phyloP scores from a whole-genome alignment of 495 filamentous ascomycete species.

The Talaromyces borbonicus region DNA sequence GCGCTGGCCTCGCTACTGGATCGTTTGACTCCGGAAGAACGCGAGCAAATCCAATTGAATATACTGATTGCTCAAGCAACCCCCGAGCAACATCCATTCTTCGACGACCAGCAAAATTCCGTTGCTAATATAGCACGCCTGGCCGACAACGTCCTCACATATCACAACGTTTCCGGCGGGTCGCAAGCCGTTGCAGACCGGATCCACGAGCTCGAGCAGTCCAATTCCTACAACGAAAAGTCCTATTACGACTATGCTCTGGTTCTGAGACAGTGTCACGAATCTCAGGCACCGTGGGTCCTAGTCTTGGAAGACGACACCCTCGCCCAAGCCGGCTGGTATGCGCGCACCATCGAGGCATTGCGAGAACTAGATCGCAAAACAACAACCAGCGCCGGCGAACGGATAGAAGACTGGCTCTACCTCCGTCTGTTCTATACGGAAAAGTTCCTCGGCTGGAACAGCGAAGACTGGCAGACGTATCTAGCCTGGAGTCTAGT shows the following conservation, averaged over 20 bases:
- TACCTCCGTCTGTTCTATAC: neutral
- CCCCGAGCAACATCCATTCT: conserved; percentile 38
- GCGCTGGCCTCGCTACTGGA: conserved; percentile 44
- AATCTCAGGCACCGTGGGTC: conserved; percentile 28
- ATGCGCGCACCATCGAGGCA: conserved; percentile 29
- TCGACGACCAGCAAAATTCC: conserved; percentile 20
- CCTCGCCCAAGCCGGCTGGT: conserved; percentile 43
- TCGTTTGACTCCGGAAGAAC: conserved; percentile 35
- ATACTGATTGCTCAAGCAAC: conserved; percentile 43
- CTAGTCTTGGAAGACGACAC: conserved; percentile 48
- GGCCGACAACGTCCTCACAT: neutral
- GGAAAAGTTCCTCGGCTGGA: neutral
- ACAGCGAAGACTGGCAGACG: neutral
- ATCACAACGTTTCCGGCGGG: neutral
- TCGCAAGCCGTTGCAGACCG: neutral
- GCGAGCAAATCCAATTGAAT: conserved; percentile 35
- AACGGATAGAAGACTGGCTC: neutral
- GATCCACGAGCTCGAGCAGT: neutral
- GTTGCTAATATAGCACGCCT: neutral
- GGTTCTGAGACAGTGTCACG: neutral
- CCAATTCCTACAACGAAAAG: neutral
- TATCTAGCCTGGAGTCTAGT: neutral
- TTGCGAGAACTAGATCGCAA: conserved; percentile 21
- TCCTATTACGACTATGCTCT: neutral
- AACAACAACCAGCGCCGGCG: neutral